These are phyloP conservation scores for Sporothrix mexicana DNA, from an alignment of 2,329 filamentous ascomycete species.

Conservation along the genomic window DNA sequence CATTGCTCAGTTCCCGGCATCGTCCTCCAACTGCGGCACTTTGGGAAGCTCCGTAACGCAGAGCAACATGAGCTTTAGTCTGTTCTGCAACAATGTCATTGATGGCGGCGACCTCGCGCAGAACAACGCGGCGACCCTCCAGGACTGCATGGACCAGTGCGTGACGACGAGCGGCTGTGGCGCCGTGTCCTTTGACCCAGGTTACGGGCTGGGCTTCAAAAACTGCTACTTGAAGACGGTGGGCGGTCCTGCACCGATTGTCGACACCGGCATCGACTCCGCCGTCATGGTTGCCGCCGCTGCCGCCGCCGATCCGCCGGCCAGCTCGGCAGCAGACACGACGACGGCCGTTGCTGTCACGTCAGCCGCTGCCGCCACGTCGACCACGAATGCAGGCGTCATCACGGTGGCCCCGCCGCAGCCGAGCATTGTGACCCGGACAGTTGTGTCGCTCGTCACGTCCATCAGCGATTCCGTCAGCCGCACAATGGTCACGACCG, in stretches of 20 bases:
- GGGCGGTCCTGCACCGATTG: conserved; percentile 2
- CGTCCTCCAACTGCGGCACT: conserved; percentile 42
- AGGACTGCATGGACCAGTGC: conserved; percentile 43
- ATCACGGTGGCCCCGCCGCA: conserved; percentile 17
- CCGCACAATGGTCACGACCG: conserved; percentile 32
- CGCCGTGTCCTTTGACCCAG: conserved; percentile 42
- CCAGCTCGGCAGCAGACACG: background rate
- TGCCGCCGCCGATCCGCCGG: background rate
- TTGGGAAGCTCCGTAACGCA: conserved; percentile 36
- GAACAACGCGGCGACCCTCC: conserved; percentile 41
- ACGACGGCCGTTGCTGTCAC: background rate
- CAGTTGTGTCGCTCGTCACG: conserved; percentile 29
- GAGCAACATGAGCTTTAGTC: background rate
- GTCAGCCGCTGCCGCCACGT: background rate
- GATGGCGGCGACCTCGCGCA: conserved; percentile 42
- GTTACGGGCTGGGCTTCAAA: conserved; percentile 42
- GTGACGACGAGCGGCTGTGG: conserved; percentile 39
- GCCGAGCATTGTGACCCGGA: conserved; percentile 29
- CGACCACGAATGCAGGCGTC: conserved; percentile 7
- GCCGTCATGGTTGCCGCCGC: conserved; percentile 32
- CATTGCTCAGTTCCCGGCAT: conserved; percentile 40
- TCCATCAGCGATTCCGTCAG: conserved; percentile 23
- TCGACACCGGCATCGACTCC: conserved; percentile 31
- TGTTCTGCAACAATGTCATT: conserved; percentile 42
- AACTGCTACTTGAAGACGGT: conserved; percentile 45